Conservation (phyloP, 2,329 filamentous ascomycete genomes). For the Pseudovirgaria hyperparasitica region DNA sequence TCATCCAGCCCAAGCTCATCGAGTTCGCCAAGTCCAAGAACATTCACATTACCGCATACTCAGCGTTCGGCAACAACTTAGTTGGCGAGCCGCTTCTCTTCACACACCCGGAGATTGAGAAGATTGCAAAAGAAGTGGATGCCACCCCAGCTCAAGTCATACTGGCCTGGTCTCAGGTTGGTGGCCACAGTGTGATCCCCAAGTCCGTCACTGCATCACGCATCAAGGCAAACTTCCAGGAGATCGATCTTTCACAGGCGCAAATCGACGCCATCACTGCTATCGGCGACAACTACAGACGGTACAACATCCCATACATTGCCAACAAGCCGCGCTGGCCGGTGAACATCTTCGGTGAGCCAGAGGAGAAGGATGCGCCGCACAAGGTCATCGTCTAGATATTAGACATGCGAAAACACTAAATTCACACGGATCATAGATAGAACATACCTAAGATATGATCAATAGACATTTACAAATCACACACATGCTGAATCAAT, state of each 20-base stretch:
- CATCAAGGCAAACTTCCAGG: conserved; percentile 19
- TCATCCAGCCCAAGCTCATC: conserved; percentile 19
- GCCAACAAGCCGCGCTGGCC: conserved; percentile 43
- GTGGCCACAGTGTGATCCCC: conserved; percentile 20
- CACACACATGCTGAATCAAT: too few species aligned
- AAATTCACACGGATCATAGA: too few species aligned
- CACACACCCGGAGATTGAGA: conserved; percentile 54
- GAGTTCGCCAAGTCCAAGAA: conserved; percentile 20
- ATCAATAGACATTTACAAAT: too few species aligned
- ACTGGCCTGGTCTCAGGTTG: conserved; percentile 75
- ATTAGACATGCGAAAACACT: too few species aligned
- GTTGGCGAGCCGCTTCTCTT: conserved; percentile 64
- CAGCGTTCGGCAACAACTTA: conserved; percentile 35
- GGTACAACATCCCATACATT: conserved; percentile 34
- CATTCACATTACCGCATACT: conserved; percentile 22
- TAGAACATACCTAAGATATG: too few species aligned
- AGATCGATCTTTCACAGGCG: conserved; percentile 14
- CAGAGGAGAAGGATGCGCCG: conserved; percentile 37
- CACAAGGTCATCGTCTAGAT: conserved; percentile 41
- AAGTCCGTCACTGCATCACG: conserved; percentile 19
- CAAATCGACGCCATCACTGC: conserved; percentile 19
- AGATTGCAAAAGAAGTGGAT: conserved; percentile 49
- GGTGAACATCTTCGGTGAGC: conserved; percentile 43
- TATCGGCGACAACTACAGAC: conserved; percentile 37
- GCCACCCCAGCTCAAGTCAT: conserved; percentile 68